phyloP scores from a whole-genome alignment of 805 yeast species.

The Candida caryicola region DNA sequence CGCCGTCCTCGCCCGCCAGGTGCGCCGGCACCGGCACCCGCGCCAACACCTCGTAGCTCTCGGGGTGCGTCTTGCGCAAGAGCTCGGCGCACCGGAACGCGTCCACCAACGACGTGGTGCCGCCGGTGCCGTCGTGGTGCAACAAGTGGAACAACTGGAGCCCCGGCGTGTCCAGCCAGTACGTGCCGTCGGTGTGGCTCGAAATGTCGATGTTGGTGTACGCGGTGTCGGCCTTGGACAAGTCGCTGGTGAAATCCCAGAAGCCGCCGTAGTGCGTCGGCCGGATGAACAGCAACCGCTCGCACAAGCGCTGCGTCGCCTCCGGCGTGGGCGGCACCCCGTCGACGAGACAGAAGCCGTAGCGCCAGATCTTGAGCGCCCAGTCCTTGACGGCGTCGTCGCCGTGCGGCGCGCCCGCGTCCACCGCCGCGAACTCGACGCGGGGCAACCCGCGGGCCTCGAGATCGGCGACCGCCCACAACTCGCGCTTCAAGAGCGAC shows the following conservation, averaged over 20 bases:
- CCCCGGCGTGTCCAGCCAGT: slow-evolving; percentile 73
- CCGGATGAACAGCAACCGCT: slow-evolving; percentile 56
- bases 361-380: slow-evolving; percentile 50
- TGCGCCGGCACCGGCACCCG: slow-evolving; percentile 60
- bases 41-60: slow-evolving; percentile 49
- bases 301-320: slow-evolving; percentile 56
- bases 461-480: slow-evolving; percentile 48
- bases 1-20: slow-evolving; percentile 68
- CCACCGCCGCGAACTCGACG: slow-evolving; percentile 48
- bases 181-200: slow-evolving; percentile 71
- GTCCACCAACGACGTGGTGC: slow-evolving; percentile 65
- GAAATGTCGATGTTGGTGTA: slow-evolving; percentile 65
- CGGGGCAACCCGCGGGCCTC: slow-evolving; percentile 37
- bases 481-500: slow-evolving; percentile 26
- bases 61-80: slow-evolving; percentile 46
- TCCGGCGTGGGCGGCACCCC: slow-evolving; percentile 60
- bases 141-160: slow-evolving; percentile 65
- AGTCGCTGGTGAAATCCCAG: slow-evolving; percentile 74
- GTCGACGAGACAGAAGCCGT: slow-evolving; percentile 62
- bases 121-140: slow-evolving; percentile 64
- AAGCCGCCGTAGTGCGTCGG: slow-evolving; percentile 79
- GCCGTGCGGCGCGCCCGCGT: slow-evolving; percentile 29
- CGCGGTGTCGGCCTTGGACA: slow-evolving; percentile 67
- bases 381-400: slow-evolving; percentile 51
- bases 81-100: slow-evolving; percentile 59